phyloP scores from a whole-genome alignment of 1,284 basidiomycete species.

The Xerocomus nothofagi region DNA sequence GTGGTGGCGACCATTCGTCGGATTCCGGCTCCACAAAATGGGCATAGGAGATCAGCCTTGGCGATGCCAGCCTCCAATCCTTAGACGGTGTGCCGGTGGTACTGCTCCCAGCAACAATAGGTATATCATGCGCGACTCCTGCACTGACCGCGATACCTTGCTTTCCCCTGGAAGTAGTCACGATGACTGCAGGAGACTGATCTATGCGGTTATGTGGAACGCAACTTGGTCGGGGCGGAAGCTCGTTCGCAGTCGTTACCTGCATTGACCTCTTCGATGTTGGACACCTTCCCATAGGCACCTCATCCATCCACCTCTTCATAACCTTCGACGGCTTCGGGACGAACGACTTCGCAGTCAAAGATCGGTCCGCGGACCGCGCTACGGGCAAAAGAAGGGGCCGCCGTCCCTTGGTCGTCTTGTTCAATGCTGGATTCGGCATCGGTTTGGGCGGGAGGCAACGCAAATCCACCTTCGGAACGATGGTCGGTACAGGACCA shows the following conservation, averaged over 20 bases:
- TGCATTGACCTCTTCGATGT: not conserved
- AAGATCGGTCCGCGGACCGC: too few relatives aligned
- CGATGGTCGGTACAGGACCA: not conserved
- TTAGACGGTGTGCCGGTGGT: not conserved
- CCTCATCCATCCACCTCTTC: not conserved
- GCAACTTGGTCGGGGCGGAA: slow-evolving; percentile 1
- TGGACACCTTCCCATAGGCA: not conserved
- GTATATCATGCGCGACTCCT: too few relatives aligned
- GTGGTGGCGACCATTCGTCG: too few relatives aligned
- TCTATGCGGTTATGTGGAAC: not conserved
- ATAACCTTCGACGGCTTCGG: not conserved
- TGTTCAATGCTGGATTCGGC: not conserved
- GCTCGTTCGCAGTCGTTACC: not conserved
- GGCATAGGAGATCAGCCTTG: not conserved
- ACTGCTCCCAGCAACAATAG: not conserved
- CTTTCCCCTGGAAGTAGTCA: not conserved
- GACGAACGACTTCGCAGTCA: not conserved
- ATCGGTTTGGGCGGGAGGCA: not conserved
- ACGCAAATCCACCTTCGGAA: not conserved
- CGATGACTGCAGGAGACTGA: not conserved
- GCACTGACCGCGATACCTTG: not conserved
- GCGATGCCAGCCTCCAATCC: not conserved
- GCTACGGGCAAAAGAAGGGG: not conserved
- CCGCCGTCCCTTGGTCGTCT: not conserved
- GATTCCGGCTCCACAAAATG: not conserved